Percentiles rank a stretch among this genome's conserved stretches.
phyloP scores from a whole-genome alignment of 345 rosid genomes.

The thale cress (Arabidopsis thaliana) region TAIR10.1 NC_003076.8:5202501-5203000 shows the following conservation, averaged over 20 bases:
- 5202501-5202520: not conserved
- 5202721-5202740: not conserved
- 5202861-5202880: slow-evolving; percentile 65
- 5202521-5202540: not conserved
- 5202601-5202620: not conserved
- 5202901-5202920: slow-evolving; percentile 51
- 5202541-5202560: slow-evolving; percentile 3
- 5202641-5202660: not conserved
- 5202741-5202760: not conserved
- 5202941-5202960: slow-evolving; percentile 41
- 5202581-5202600: slow-evolving; percentile 23
- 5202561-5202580: slow-evolving; percentile 19
- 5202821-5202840: slow-evolving; percentile 51
- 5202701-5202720: slow-evolving; percentile 1
- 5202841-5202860: slow-evolving; percentile 69
- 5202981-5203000: slow-evolving; percentile 82
- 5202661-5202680: not conserved
- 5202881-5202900: slow-evolving; percentile 55
- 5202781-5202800: slow-evolving; percentile 9
- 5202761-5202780: not conserved
- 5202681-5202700: not conserved
- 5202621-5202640: slow-evolving; percentile 3
- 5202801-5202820: slow-evolving; percentile 50
- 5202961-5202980: slow-evolving; percentile 44
- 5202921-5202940: slow-evolving; percentile 34